Base-by-base conservation (phyloP, 192 early-diverging fungal species). In the Entomortierella beljakovae region DNA sequence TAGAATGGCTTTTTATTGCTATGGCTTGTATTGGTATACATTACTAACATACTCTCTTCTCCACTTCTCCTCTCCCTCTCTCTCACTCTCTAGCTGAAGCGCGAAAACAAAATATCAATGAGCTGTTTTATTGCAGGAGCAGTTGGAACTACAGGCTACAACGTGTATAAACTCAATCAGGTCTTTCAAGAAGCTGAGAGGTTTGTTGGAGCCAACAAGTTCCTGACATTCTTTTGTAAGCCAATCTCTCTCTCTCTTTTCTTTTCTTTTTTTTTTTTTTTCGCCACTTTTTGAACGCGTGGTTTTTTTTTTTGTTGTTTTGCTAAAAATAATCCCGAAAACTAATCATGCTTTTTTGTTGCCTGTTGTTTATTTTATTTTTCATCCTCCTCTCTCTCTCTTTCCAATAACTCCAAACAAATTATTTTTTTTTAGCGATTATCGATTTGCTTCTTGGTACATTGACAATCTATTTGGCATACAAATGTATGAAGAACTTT, bases 401-500 rank as follows among this genome's bases (percentile, higher is more conserved):
- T 22, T 13, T 60, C 15, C 46, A 6, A n/a, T n/a, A n/a, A n/a
- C n/a, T n/a, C n/a, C n/a, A n/a, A n/a, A n/a, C n/a, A n/a, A n/a
- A n/a, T n/a, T n/a, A 46, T 46, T 50, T 22, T 20, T 29, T 33
- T 23, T 42, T 58, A 87, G 86, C 85, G 53, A 70, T 81, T 61
- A 70, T 87, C 28, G 81, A 84, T 59, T 56, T 89, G 55, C 33
- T 83, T 0, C 57, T 89, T 15, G 83, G 85, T 29, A 57, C 86
- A 37, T 69, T 80, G 62, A 76, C 71, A n/a, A 50, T 70, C 20
- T 59, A 84, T 54, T 53, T 61, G 29, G 62, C 88, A 13, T 74
- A 85, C 40, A 56, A 85, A 20, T 94, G 92, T 63, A 84, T 86
- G 68, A 73, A 80, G 38, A 93, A 92, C 77, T 94, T 94, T 71